These are phyloP conservation scores for Xylaria sp. DNA, from an alignment of 2,329 filamentous ascomycete genomes.

Conservation along the genomic window DNA sequence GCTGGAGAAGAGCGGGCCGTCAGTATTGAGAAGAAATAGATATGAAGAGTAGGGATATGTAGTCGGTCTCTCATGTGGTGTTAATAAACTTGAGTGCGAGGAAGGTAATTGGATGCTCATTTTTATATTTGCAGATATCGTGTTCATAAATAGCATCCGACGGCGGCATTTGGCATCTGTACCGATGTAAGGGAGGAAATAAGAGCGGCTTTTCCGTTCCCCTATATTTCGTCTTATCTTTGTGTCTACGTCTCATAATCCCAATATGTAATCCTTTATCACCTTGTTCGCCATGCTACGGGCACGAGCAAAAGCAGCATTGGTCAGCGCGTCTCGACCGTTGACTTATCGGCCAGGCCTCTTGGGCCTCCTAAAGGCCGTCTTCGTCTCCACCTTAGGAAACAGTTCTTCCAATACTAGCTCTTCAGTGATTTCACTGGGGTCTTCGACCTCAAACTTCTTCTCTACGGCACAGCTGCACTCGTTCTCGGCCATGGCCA, in stretches of 20 bases:
- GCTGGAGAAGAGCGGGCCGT: constrained; percentile 72
- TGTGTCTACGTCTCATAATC: constrained; percentile 13
- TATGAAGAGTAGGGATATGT: constrained; percentile 70
- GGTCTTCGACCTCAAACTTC: constrained; percentile 74
- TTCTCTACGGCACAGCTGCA: constrained; percentile 74
- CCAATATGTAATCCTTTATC: background rate
- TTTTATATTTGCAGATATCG: constrained; percentile 18
- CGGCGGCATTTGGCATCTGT: constrained; percentile 28
- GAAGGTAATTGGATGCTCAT: background rate
- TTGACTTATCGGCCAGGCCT: constrained; percentile 70
- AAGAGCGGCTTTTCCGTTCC: constrained; percentile 6
- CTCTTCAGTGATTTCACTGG: constrained; percentile 75
- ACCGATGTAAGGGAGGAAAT: constrained; percentile 5
- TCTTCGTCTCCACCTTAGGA: constrained; percentile 71
- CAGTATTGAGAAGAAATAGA: constrained; percentile 67
- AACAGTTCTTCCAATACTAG: constrained; percentile 73
- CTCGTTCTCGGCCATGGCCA: constrained; percentile 72
- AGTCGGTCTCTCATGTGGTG: background rate
- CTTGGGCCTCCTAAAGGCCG: constrained; percentile 81
- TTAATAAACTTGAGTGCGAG: background rate
- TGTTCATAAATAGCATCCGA: constrained; percentile 28
- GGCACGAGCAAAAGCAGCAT: background rate
- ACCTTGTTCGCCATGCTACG: constrained; percentile 5
- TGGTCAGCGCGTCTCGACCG: background rate
- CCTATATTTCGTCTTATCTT: background rate